These are phyloP conservation scores for Microcyclospora tardicrescens DNA, from an alignment of 2,329 filamentous ascomycete genomes.

Conservation along the genomic window DNA sequence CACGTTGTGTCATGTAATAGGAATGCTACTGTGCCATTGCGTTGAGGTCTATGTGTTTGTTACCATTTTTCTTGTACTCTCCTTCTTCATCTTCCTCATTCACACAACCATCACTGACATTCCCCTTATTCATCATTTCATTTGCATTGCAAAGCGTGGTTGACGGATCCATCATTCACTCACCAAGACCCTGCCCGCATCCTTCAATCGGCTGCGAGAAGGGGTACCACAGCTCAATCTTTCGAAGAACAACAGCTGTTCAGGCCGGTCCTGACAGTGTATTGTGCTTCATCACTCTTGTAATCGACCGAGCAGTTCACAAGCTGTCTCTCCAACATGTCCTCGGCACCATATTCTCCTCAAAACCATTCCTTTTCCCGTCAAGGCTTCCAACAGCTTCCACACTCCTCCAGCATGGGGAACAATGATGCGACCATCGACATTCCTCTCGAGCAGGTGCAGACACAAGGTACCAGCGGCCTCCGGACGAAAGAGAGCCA, in stretches of 20 bases:
- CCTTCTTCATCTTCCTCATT: too few species aligned
- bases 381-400: conserved; percentile 10
- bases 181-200: too few species aligned
- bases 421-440: conserved; percentile 45
- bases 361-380: background rate
- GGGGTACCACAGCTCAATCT: too few species aligned
- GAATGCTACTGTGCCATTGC: too few species aligned
- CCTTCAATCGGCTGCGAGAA: too few species aligned
- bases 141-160: too few species aligned
- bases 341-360: background rate
- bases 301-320: background rate
- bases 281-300: background rate
- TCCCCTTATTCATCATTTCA: too few species aligned
- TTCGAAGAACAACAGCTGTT: background rate
- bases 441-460: conserved; percentile 47
- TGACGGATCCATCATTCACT: too few species aligned
- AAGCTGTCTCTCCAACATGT: background rate
- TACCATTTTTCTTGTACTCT: too few species aligned
- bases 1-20: background rate
- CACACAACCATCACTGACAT: too few species aligned
- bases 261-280: background rate
- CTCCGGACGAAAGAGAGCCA: conserved; percentile 23
- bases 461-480: conserved; percentile 33
- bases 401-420: conserved; percentile 9
- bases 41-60: too few species aligned